Conservation (phyloP, 495 filamentous ascomycete species). For the Pyrenopolyporus hunteri region DNA sequence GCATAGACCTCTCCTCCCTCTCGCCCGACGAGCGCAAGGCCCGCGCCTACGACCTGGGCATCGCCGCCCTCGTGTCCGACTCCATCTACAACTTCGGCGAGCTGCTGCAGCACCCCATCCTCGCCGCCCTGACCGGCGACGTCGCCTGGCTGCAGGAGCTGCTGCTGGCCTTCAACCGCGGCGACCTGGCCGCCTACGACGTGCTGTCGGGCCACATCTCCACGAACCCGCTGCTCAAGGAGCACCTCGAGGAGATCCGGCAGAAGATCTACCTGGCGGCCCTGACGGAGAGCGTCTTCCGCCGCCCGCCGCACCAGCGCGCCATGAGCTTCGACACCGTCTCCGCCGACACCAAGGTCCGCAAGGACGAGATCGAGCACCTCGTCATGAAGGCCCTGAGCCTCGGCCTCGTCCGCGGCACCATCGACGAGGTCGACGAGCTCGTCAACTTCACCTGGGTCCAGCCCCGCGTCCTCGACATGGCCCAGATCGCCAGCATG, state of each 20-base stretch:
- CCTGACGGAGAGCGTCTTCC: conserved; percentile 95
- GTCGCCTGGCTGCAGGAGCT: conserved; percentile 88
- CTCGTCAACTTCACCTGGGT: conserved; percentile 98
- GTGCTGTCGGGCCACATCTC: conserved; percentile 76
- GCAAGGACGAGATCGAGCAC: conserved; percentile 90
- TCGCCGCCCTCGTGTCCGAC: conserved; percentile 91
- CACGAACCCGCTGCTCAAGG: conserved; percentile 76
- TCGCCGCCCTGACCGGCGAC: conserved; percentile 73
- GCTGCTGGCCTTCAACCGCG: conserved; percentile 96
- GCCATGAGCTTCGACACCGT: conserved; percentile 90
- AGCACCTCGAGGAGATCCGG: conserved; percentile 82
- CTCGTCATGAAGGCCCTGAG: conserved; percentile 98
- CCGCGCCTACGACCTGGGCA: conserved; percentile 88
- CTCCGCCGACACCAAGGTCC: conserved; percentile 88
- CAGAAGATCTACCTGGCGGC: conserved; percentile 97
- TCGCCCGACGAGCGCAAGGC: conserved; percentile 70
- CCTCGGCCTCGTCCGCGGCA: conserved; percentile 84
- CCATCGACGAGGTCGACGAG: conserved; percentile 94
- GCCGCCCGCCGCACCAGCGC: conserved; percentile 91
- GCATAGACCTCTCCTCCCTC: conserved; percentile 82
- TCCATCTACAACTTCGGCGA: conserved; percentile 99
- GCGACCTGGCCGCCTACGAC: conserved; percentile 87
- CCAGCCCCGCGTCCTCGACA: conserved; percentile 95
- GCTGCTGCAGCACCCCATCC: conserved; percentile 94
- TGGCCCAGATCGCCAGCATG: conserved; percentile 96